phyloP scores from a whole-genome alignment of 2,329 filamentous ascomycete species.

The Botrytis paeoniae region DNA sequence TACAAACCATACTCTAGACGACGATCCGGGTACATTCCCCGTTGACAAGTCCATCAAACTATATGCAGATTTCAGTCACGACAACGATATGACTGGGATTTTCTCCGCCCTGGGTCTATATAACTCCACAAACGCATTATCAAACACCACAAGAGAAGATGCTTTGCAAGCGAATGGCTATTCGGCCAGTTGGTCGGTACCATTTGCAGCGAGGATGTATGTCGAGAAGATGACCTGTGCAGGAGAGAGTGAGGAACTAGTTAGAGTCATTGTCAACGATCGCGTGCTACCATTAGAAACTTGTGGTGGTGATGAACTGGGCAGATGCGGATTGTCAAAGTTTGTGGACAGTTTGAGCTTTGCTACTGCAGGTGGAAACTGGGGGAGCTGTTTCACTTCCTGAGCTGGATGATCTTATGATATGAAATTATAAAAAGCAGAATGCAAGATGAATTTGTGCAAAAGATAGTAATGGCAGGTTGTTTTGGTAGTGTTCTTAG shows the following conservation, averaged over 20 bases:
- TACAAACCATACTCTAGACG: slow-evolving; percentile 75
- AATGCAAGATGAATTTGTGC: neutral
- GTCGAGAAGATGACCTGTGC: slow-evolving; percentile 81
- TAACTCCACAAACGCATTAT: slow-evolving; percentile 57
- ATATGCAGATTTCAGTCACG: slow-evolving; percentile 90
- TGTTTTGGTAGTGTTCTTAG: neutral
- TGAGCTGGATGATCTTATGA: neutral
- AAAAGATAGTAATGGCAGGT: neutral
- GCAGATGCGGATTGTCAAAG: slow-evolving; percentile 64
- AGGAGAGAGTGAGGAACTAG: slow-evolving; percentile 59
- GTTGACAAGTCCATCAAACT: slow-evolving; percentile 54
- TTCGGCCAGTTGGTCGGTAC: slow-evolving; percentile 74
- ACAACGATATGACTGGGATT: slow-evolving; percentile 79
- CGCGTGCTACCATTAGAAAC: slow-evolving; percentile 69
- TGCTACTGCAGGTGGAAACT: slow-evolving; percentile 67
- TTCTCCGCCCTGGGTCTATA: slow-evolving; percentile 77
- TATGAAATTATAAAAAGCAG: neutral
- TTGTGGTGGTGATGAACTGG: slow-evolving; percentile 67
- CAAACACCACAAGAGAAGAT: slow-evolving; percentile 49
- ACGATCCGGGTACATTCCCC: slow-evolving; percentile 67
- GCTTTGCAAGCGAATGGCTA: slow-evolving; percentile 61
- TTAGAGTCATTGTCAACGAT: slow-evolving; percentile 81
- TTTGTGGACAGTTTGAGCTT: slow-evolving; percentile 77
- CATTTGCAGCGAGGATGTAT: slow-evolving; percentile 78
- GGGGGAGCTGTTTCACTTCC: slow-evolving; percentile 60